Conservation (phyloP, 2,329 filamentous ascomycete species). For the Calcarisporium arbuscula region DNA sequence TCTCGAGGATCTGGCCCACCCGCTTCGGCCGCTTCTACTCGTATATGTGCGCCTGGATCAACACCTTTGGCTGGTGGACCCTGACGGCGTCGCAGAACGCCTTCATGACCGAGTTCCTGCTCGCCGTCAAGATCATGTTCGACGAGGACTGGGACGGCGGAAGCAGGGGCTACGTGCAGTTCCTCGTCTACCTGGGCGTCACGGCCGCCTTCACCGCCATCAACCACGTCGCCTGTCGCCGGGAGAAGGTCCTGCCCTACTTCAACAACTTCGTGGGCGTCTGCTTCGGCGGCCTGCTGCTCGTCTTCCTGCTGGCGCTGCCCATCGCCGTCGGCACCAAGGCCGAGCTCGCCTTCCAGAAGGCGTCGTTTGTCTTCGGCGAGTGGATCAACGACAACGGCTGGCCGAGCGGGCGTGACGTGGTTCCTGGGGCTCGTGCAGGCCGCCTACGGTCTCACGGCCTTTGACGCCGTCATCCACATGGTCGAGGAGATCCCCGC, state of each 20-base stretch:
- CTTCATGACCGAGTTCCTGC: conserved; percentile 52
- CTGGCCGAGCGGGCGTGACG: conserved; percentile 48
- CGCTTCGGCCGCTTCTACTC: conserved; percentile 40
- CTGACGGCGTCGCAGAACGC: conserved; percentile 48
- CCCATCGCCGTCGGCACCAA: conserved; percentile 45
- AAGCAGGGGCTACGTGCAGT: conserved; percentile 44
- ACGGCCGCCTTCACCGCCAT: conserved; percentile 40
- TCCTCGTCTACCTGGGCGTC: conserved; percentile 47
- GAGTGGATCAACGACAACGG: conserved; percentile 38
- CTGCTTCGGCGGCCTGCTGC: conserved; percentile 45
- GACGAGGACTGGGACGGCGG: conserved; percentile 38
- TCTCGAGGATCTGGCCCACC: conserved; percentile 28
- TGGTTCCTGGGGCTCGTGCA: conserved; percentile 54
- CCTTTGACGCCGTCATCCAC: conserved; percentile 53
- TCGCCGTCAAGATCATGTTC: conserved; percentile 51
- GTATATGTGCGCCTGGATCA: conserved; percentile 55
- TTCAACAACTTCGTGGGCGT: conserved; percentile 52
- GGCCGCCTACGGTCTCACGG: conserved; percentile 48
- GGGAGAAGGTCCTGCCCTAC: conserved; percentile 30
- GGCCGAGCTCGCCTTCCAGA: conserved; percentile 37
- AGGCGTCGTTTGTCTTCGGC: conserved; percentile 45
- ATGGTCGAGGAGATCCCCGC: conserved; percentile 51
- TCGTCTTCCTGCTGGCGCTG: conserved; percentile 44
- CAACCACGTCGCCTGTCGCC: conserved; percentile 46
- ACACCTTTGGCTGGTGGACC: conserved; percentile 54